phyloP scores from a whole-genome alignment of 139 green algal genomes.

The Edaphochlamys debaryana region DNA sequence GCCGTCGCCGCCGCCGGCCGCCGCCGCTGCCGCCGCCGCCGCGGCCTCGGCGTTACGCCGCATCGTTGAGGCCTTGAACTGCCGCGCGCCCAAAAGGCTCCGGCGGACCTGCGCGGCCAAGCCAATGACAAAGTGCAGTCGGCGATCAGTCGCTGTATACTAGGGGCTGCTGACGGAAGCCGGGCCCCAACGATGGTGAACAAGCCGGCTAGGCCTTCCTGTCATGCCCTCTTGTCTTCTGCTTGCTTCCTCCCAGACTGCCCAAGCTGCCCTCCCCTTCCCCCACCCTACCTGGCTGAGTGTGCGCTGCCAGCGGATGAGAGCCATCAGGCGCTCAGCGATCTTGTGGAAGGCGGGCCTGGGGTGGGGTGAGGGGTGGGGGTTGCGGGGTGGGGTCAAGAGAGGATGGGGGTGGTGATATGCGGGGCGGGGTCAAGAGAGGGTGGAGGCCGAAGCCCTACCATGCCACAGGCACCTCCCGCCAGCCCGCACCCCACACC shows the following conservation, averaged over 20 bases:
- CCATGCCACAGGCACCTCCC: too few relatives aligned
- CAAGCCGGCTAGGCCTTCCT: too few relatives aligned
- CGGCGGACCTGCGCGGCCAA: neutral
- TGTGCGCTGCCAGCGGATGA: slow-evolving; percentile 24
- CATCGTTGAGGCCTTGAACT: neutral
- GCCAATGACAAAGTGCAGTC: too few relatives aligned
- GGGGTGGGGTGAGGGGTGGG: neutral
- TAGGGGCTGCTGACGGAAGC: too few relatives aligned
- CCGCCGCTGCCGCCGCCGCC: neutral
- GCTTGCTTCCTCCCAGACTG: too few relatives aligned
- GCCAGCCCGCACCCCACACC: too few relatives aligned
- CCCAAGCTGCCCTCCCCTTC: too few relatives aligned
- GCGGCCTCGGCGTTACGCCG: neutral
- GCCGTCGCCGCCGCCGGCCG: neutral
- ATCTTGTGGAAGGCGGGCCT: slow-evolving; percentile 41
- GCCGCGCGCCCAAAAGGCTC: neutral
- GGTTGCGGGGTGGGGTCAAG: neutral
- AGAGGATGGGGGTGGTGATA: neutral
- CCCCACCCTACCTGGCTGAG: slow-evolving; percentile 15
- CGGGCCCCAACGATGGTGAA: too few relatives aligned
- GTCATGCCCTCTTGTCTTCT: too few relatives aligned
- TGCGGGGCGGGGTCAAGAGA: too few relatives aligned
- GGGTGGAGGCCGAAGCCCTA: too few relatives aligned
- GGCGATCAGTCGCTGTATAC: too few relatives aligned
- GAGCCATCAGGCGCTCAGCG: slow-evolving; percentile 18